phyloP scores from a whole-genome alignment of 768 basidiomycete species.

The Russula earlei region DNA sequence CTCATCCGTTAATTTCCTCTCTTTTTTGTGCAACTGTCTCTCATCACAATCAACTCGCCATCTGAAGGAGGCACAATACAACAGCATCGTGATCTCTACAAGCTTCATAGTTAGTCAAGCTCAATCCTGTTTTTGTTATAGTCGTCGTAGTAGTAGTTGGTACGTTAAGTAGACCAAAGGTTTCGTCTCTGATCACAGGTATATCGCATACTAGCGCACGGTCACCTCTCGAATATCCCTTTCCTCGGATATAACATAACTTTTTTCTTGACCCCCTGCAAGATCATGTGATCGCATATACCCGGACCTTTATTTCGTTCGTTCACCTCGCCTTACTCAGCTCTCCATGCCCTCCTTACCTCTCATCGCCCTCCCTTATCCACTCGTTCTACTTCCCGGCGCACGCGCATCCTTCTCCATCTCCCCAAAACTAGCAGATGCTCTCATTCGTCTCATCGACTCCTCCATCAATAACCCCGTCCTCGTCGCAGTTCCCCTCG shows the following conservation, averaged over 20 bases:
- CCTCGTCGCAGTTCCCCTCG: constrained; percentile 56
- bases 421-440: constrained; percentile 49
- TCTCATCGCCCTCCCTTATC: constrained; percentile 60
- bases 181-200: constrained; percentile 7
- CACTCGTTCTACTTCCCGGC: constrained; percentile 66
- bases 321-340: not conserved
- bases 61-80: constrained; percentile 64
- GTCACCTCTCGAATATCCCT: constrained; percentile 2
- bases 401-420: constrained; percentile 62
- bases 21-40: constrained; percentile 8
- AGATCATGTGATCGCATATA: too few species aligned
- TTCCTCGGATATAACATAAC: too few species aligned
- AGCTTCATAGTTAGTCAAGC: constrained; percentile 18
- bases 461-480: constrained; percentile 61
- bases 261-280: constrained; percentile 4
- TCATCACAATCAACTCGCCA: constrained; percentile 32
- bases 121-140: constrained; percentile 8
- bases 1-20: constrained; percentile 31
- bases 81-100: constrained; percentile 20
- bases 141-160: constrained; percentile 14
- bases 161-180: constrained; percentile 13
- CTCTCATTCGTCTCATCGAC: constrained; percentile 56
- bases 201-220: constrained; percentile 14
- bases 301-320: too few species aligned
- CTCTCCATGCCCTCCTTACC: constrained; percentile 35